A percentile compares a stretch with the other conserved stretches of the same genome.
Conservation (phyloP, 768 basidiomycete species). For the Lactarius hatsudake region DNA sequence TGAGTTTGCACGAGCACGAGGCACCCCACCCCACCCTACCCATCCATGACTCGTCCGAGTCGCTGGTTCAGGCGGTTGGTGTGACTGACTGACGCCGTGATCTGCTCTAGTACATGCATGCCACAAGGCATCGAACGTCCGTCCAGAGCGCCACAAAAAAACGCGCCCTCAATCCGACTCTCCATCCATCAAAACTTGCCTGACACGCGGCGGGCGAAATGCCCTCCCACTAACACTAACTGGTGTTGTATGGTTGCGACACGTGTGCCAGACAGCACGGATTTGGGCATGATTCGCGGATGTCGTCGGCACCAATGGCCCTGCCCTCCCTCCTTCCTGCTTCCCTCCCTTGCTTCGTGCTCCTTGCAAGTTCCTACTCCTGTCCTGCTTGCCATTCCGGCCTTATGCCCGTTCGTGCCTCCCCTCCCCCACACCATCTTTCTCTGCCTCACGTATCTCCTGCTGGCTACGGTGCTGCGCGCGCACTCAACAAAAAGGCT, state of each 20-base stretch:
- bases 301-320: conserved; percentile 1
- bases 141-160: background rate
- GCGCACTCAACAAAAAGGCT: background rate
- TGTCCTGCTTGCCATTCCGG: background rate
- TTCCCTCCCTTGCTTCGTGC: background rate
- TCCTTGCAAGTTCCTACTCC: background rate
- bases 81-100: background rate
- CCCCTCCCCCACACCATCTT: conserved; percentile 11
- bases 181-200: background rate
- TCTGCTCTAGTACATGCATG: background rate
- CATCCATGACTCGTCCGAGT: background rate
- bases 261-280: background rate
- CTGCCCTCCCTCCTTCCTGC: background rate
- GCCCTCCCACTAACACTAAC: background rate
- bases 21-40: background rate
- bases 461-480: conserved; percentile 17
- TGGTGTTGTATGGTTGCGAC: background rate
- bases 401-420: conserved; percentile 9
- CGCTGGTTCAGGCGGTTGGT: background rate
- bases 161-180: background rate
- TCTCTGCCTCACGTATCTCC: conserved; percentile 19
- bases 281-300: conserved; percentile 6
- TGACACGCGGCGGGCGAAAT: background rate
- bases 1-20: background rate
- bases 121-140: background rate